Base-by-base conservation (phyloP, 2,329 filamentous ascomycete species). In the Cadophora sp. region DNA sequence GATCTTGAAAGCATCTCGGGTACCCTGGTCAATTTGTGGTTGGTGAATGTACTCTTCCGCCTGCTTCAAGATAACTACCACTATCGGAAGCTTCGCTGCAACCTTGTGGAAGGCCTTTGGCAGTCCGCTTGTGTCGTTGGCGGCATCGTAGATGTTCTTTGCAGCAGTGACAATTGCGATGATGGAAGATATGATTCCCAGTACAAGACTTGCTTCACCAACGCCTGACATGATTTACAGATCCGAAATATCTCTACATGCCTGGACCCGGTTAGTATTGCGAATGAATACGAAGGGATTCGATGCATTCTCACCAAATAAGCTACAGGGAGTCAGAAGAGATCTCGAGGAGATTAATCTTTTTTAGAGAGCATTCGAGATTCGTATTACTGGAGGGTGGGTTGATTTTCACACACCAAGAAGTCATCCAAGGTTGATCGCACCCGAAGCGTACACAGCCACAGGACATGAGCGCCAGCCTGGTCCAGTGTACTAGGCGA, bases 171-270 rank as follows among this genome's bases (percentile, higher is more conserved):
- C 63, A 30, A 70, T 70, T 30, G 70, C 45, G 50, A 71, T 71
- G 39, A 71, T 61, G 8, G 70, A 66, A 24, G 66, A 68, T 30
- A 71, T 70, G 20, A 64, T 48, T 33, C 66, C 68, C 36, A 71
- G 43, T 33, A 66, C 68, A 68, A 71, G 66, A 55, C 66, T 56
- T 64, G 67, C 69, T 58, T 69, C 68, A 11, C 50, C 69, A 27
- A 59, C 36, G 48, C 69, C 68, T 0, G 69, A 70, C 65, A 71
- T 71, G 22, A 33, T 68, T 2, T 22, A 48, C 8, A 48, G 8
- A n/a, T 6, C n/a, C 8, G 18, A 5, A 22, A 48, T 8, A 48
- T 22, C n/a, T 8, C n/a, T 22, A 6, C 18, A 48, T 20, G 20
- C 45, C 45, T 48, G 20, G n/a, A n/a, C 45, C 7, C 11, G 36